Evolutionary conservation across 352 stramenopile genomes (phyloP), one percentile per base, ranked within the genome.

Genomic region (Globisporangium lucens): DNA sequence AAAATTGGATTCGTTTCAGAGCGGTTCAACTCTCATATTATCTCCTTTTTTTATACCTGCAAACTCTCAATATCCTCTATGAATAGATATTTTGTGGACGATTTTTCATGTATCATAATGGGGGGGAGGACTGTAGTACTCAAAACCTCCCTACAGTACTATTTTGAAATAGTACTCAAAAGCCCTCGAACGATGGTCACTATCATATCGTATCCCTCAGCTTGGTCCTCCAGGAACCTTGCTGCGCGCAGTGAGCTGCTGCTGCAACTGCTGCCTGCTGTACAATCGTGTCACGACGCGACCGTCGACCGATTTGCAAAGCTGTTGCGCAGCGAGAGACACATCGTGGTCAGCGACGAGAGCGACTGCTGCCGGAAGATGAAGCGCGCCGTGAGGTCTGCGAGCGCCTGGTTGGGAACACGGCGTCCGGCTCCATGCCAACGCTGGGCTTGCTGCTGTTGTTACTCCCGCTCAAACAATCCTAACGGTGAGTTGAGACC

Each of bases 281-380:
- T 24, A 24, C 24, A 24, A 24, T 24, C 24, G 24, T 24, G 51
- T 58, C 52, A 58, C 27, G 58, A 65, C 7, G 60, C 43, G 43
- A 60, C 5, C 1, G 55, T 41, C 2, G 73, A 72, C 24, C 80
- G 67, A 24, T 78, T 75, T 1, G 69, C 76, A 61, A 91, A 89
- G 61, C 75, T 85, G 36, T 88, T 86, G 27, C 77, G 78, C 13
- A 93, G 69, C 27, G 80, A 87, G n/a, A 90, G 71, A 33, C 85
- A 91, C 72, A 90, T 89, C 17, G 77, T 82, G 0, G 83, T 89
- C 10, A 93, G 66, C 9, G 75, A 77, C 0, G 83, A 82, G 22
- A 93, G 71, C 12, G 73, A 83, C 65, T 93, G 85, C 66, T 91
- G 85, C 2, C 85, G 82, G 61, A 90, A 92, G 29, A 90, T 74